Evolutionary conservation across 139 green algal species (phyloP).

Genomic region (Chlorella sorokiniana): DNA sequence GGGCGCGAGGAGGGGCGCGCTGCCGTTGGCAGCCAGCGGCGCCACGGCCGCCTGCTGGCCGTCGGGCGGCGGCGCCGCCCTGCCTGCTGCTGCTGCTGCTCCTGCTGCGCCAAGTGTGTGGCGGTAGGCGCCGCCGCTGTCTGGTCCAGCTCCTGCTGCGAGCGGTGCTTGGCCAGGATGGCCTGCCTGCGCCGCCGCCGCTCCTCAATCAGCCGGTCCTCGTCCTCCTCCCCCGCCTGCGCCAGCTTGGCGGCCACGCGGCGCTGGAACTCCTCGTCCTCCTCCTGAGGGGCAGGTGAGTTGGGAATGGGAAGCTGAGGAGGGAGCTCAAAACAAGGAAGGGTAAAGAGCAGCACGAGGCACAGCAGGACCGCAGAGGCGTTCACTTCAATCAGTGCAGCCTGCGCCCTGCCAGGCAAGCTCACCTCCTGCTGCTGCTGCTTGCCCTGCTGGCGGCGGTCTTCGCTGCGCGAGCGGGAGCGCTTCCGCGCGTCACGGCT

Average conservation of each 20-base stretch:
- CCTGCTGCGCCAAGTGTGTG: neutral
- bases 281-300: neutral
- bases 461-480: slow-evolving; percentile 12
- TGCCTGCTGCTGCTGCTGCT: slow-evolving; percentile 7
- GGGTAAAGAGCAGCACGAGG: too few species aligned
- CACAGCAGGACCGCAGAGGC: neutral
- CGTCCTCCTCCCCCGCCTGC: slow-evolving; percentile 53
- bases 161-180: slow-evolving; percentile 68
- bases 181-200: slow-evolving; percentile 55
- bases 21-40: neutral
- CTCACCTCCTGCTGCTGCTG: slow-evolving; percentile 23
- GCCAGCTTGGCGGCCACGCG: slow-evolving; percentile 45
- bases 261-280: slow-evolving; percentile 37
- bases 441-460: slow-evolving; percentile 20
- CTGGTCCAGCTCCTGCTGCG: slow-evolving; percentile 28
- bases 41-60: neutral
- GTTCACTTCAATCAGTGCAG: too few species aligned
- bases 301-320: neutral
- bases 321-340: neutral
- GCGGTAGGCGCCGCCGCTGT: slow-evolving; percentile 38
- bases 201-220: slow-evolving; percentile 70
- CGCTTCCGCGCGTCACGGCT: slow-evolving; percentile 9
- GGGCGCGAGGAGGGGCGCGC: too few species aligned
- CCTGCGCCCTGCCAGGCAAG: too few species aligned
- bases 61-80: neutral